Evolutionary conservation across 2,329 filamentous ascomycete genomes (phyloP).

Genomic region (Huntiella moniliformis): DNA sequence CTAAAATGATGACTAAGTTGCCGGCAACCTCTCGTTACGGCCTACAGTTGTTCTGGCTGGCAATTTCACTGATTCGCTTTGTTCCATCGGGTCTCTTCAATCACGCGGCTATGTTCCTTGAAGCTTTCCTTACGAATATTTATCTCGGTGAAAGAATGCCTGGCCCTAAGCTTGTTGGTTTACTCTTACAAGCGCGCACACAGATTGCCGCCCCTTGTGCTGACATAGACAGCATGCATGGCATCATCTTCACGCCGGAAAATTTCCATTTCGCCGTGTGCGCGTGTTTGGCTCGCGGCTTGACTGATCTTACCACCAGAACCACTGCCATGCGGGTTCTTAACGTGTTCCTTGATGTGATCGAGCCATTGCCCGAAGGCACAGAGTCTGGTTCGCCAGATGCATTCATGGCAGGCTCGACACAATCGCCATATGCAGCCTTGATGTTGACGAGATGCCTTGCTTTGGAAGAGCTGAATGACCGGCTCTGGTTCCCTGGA

Average conservation of each 20-base stretch:
- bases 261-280: constrained; percentile 51
- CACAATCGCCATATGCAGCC: constrained; percentile 37
- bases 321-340: constrained; percentile 39
- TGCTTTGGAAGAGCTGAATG: constrained; percentile 39
- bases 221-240: constrained; percentile 45
- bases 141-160: constrained; percentile 40
- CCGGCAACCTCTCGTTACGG: constrained; percentile 48
- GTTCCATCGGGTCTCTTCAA: constrained; percentile 46
- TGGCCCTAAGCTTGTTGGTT: constrained; percentile 37
- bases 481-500: constrained; percentile 42
- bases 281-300: constrained; percentile 42
- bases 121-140: constrained; percentile 46
- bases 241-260: constrained; percentile 43
- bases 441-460: constrained; percentile 39
- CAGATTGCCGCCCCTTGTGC: constrained; percentile 44
- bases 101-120: constrained; percentile 44
- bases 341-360: constrained; percentile 35
- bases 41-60: constrained; percentile 51
- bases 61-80: constrained; percentile 45
- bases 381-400: constrained; percentile 14
- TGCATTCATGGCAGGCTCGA: constrained; percentile 10
- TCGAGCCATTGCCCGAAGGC: constrained; percentile 14
- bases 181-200: constrained; percentile 40
- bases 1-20: constrained; percentile 54
- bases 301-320: constrained; percentile 43